Conservation (phyloP, 2,329 filamentous ascomycete species). For the Monilinia fructicola region DNA sequence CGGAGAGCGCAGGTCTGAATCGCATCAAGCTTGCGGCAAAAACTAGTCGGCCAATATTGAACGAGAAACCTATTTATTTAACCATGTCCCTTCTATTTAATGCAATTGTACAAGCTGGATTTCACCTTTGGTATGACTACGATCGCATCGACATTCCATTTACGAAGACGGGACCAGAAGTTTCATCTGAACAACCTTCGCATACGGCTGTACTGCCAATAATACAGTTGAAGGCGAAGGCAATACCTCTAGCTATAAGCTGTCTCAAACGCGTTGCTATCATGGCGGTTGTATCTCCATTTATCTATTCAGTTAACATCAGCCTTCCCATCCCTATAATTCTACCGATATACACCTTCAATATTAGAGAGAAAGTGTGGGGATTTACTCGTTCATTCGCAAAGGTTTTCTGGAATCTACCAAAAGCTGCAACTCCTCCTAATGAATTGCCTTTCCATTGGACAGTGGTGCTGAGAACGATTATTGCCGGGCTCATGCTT, state of each 20-base stretch:
- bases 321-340: slow-evolving; percentile 42
- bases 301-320: slow-evolving; percentile 45
- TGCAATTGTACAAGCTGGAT: slow-evolving; percentile 65
- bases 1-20: slow-evolving; percentile 60
- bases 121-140: slow-evolving; percentile 71
- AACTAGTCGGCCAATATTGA: slow-evolving; percentile 72
- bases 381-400: slow-evolving; percentile 67
- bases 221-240: slow-evolving; percentile 42
- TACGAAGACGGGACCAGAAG: slow-evolving; percentile 40
- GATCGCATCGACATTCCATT: slow-evolving; percentile 56
- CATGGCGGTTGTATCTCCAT: slow-evolving; percentile 45
- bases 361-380: slow-evolving; percentile 67
- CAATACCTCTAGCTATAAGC: slow-evolving; percentile 41
- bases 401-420: slow-evolving; percentile 72
- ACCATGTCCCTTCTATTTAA: slow-evolving; percentile 68
- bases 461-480: slow-evolving; percentile 55
- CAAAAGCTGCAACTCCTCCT: slow-evolving; percentile 66
- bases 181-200: slow-evolving; percentile 41
- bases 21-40: slow-evolving; percentile 71
- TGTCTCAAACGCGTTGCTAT: slow-evolving; percentile 40
- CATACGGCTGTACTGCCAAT: slow-evolving; percentile 43
- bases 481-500: slow-evolving; percentile 65
- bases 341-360: slow-evolving; percentile 54
- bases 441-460: slow-evolving; percentile 57
- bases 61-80: slow-evolving; percentile 83